A percentile compares a stretch with the other conserved stretches of the same genome.
phyloP scores from a whole-genome alignment of 116 monocot species.

The Phalaenopsis hybrid region DNA sequence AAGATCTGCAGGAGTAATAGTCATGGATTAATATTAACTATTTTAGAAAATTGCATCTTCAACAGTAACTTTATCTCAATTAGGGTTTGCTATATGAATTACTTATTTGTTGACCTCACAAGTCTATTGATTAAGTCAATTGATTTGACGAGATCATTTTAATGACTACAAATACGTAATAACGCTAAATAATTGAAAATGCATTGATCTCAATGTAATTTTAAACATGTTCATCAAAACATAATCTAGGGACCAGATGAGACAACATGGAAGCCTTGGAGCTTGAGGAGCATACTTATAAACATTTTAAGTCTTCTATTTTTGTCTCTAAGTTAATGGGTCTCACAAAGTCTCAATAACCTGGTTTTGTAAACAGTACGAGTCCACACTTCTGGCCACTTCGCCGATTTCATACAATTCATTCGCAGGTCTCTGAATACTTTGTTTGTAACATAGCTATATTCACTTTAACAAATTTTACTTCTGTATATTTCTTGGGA shows the following conservation, averaged over 20 bases:
- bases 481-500: too few relatives aligned
- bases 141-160: not conserved
- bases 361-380: not conserved
- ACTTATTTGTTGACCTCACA: not conserved
- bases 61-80: not conserved
- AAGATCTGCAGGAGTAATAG: slow-evolving; percentile 44
- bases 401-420: too few relatives aligned
- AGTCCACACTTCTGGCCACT: not conserved
- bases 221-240: not conserved
- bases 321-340: not conserved
- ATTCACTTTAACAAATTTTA: too few relatives aligned
- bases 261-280: not conserved
- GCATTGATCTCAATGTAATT: not conserved
- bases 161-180: not conserved
- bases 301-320: not conserved
- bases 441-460: too few relatives aligned
- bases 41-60: not conserved
- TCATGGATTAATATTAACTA: not conserved
- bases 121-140: not conserved
- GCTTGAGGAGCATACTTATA: not conserved
- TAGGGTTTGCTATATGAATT: not conserved
- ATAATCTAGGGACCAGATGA: not conserved
- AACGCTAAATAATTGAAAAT: too few relatives aligned
- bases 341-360: not conserved
- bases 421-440: too few relatives aligned